phyloP scores from a whole-genome alignment of 768 basidiomycete species.

The Kwoniella shandongensis region DNA sequence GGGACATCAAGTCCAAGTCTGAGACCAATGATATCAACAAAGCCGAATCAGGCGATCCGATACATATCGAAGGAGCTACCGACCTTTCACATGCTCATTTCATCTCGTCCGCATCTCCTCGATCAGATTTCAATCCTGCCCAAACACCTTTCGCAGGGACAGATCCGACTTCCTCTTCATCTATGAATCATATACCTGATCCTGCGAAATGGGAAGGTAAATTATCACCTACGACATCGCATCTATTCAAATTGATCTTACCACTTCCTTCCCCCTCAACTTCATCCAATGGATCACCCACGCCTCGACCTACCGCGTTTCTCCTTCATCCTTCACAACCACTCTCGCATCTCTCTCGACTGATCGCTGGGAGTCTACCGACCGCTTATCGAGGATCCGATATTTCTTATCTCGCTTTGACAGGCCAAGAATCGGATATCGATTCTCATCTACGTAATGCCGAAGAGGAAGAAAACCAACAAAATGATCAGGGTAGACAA shows the following conservation, averaged over 20 bases:
- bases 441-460: slow-evolving; percentile 42
- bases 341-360: slow-evolving; percentile 63
- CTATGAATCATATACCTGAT: not conserved
- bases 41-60: not conserved
- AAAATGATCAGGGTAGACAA: slow-evolving; percentile 16
- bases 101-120: slow-evolving; percentile 33
- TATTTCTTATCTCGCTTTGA: slow-evolving; percentile 49
- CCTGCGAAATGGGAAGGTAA: slow-evolving; percentile 57
- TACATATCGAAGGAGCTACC: slow-evolving; percentile 29
- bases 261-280: slow-evolving; percentile 54
- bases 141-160: slow-evolving; percentile 34
- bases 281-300: slow-evolving; percentile 35
- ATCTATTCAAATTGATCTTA: slow-evolving; percentile 67
- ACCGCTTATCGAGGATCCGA: slow-evolving; percentile 32
- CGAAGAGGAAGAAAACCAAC: slow-evolving; percentile 28
- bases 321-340: slow-evolving; percentile 71
- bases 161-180: not conserved
- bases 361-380: slow-evolving; percentile 58
- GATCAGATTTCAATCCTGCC: slow-evolving; percentile 42
- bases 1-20: no score
- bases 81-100: slow-evolving; percentile 46
- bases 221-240: slow-evolving; percentile 64
- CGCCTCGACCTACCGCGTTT: slow-evolving; percentile 59
- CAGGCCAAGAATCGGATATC: slow-evolving; percentile 42
- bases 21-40: no score